Percentiles rank a stretch among this genome's conserved stretches.
These are phyloP conservation scores for Ustulina deusta DNA, from an alignment of 2,329 filamentous ascomycete species.

Conservation along the genomic window DNA sequence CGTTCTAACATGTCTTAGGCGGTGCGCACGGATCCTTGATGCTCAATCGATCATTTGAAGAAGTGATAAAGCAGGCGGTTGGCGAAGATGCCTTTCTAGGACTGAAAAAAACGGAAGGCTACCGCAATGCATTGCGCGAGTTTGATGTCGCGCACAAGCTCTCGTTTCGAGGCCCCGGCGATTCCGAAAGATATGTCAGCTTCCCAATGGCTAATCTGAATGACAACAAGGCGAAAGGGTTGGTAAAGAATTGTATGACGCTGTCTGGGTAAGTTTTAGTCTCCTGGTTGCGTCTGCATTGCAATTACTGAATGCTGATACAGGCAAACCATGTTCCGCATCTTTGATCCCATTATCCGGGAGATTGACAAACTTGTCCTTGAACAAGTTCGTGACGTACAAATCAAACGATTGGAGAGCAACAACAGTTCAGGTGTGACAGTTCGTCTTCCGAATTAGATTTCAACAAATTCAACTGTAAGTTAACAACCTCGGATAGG, in stretches of 20 bases:
- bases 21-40: not conserved
- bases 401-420: not conserved
- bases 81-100: not conserved
- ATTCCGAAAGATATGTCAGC: not conserved
- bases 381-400: not conserved
- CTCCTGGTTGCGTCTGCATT: not conserved
- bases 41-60: not conserved
- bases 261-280: not conserved
- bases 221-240: not conserved
- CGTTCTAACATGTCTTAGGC: not conserved
- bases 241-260: not conserved
- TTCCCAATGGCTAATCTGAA: not conserved
- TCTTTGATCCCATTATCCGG: slow-evolving; percentile 4
- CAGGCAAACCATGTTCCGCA: not conserved
- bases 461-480: not conserved
- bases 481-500: not conserved
- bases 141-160: not conserved
- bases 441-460: not conserved
- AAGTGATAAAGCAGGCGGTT: not conserved
- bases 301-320: not conserved
- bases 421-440: not conserved
- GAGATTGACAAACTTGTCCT: not conserved
- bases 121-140: not conserved
- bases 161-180: not conserved
- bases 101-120: not conserved